These are phyloP conservation scores for Thermochaetoides thermophila DNA, from an alignment of 495 filamentous ascomycete genomes.

Conservation along the genomic window DNA sequence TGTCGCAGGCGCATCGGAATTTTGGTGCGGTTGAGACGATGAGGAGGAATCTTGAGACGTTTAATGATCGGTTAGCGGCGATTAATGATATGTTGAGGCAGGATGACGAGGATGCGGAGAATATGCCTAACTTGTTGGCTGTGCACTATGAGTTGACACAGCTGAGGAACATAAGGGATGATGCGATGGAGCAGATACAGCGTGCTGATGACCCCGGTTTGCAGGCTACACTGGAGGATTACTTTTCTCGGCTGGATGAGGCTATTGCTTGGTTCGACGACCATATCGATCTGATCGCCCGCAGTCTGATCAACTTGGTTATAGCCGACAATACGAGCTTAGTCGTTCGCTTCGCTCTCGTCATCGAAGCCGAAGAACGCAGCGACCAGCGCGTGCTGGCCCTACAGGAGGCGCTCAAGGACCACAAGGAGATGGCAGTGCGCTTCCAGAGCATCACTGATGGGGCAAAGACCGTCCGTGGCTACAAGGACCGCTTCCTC, in stretches of 20 bases:
- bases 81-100: conserved; percentile 61
- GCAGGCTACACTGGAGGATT: conserved; percentile 68
- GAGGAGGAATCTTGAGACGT: conserved; percentile 74
- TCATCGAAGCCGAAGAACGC: conserved; percentile 92
- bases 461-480: conserved; percentile 77
- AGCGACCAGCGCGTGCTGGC: conserved; percentile 82
- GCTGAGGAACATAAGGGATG: conserved; percentile 82
- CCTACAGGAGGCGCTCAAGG: conserved; percentile 82
- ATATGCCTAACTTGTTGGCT: conserved; percentile 79
- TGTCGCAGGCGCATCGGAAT: conserved; percentile 86
- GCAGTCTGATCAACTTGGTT: conserved; percentile 78
- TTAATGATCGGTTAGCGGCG: conserved; percentile 57
- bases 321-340: conserved; percentile 71
- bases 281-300: conserved; percentile 71
- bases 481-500: conserved; percentile 92
- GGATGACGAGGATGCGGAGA: conserved; percentile 71
- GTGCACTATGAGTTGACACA: conserved; percentile 85
- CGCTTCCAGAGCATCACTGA: conserved; percentile 90
- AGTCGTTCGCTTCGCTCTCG: conserved; percentile 77
- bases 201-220: conserved; percentile 56
- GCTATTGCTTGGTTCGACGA: conserved; percentile 91
- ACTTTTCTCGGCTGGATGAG: conserved; percentile 76
- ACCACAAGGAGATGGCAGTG: conserved; percentile 83
- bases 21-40: conserved; percentile 85
- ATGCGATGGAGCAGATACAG: conserved; percentile 87